Conservation (phyloP, 2,329 filamentous ascomycete genomes). For the Sclerotinia subarctica region DNA sequence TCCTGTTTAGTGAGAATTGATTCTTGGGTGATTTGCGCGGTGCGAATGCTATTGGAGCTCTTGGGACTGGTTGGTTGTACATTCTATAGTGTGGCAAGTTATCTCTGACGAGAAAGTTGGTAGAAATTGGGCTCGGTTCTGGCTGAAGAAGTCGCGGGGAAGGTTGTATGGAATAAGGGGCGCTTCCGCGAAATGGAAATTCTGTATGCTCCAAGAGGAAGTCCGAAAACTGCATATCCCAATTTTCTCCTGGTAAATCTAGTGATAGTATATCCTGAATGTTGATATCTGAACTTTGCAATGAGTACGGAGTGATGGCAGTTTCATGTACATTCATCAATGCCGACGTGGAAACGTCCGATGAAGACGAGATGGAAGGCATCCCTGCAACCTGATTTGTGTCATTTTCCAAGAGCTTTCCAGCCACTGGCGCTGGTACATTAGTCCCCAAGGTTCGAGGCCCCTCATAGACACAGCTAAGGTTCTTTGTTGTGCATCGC, state of each 20-base stretch:
- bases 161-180: too few species aligned
- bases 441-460: not conserved
- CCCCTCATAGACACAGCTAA: conserved; percentile 22
- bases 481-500: conserved; percentile 22
- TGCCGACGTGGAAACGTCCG: not conserved
- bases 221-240: not conserved
- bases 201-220: not conserved
- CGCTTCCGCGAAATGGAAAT: not conserved
- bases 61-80: conserved; percentile 4
- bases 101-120: not conserved
- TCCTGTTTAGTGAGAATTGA: conserved; percentile 23
- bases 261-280: not conserved
- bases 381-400: not conserved
- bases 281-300: not conserved
- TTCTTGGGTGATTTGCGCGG: conserved; percentile 9
- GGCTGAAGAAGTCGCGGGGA: not conserved
- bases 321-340: not conserved
- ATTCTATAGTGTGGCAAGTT: not conserved
- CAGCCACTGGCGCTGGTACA: too few species aligned
- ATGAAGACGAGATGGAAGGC: not conserved
- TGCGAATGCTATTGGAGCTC: conserved; percentile 21
- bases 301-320: not conserved
- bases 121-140: too few species aligned
- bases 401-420: not conserved
- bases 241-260: not conserved